These are phyloP conservation scores for Sporisorium scitamineum DNA, from an alignment of 1,284 basidiomycete genomes.

Conservation along the genomic window DNA sequence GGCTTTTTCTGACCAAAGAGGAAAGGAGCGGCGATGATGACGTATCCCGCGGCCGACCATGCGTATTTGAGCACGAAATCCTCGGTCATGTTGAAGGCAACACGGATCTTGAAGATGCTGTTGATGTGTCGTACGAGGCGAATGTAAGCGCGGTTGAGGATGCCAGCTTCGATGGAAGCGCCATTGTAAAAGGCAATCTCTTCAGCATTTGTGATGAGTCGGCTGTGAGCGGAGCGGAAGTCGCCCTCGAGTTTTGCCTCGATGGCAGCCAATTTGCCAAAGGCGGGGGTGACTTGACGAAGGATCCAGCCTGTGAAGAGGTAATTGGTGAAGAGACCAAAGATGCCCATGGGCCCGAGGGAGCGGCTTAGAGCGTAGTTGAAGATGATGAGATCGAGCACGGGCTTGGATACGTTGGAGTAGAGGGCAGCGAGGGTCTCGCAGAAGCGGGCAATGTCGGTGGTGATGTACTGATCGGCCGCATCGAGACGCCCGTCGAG, in stretches of 20 bases:
- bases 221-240: constrained; percentile 86
- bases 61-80: constrained; percentile 69
- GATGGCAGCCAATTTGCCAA: constrained; percentile 88
- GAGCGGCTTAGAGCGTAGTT: constrained; percentile 89
- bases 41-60: constrained; percentile 68
- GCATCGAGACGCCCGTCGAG: constrained; percentile 66
- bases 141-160: constrained; percentile 83
- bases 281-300: constrained; percentile 87
- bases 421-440: constrained; percentile 89
- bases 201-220: constrained; percentile 90
- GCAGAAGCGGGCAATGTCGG: constrained; percentile 91
- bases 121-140: constrained; percentile 88
- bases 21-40: constrained; percentile 67
- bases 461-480: constrained; percentile 79
- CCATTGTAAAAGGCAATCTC: constrained; percentile 98
- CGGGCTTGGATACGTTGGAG: constrained; percentile 77
- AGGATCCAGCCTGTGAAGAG: constrained; percentile 85
- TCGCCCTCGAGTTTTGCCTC: constrained; percentile 88
- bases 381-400: constrained; percentile 91
- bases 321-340: constrained; percentile 85
- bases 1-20: constrained; percentile 58
- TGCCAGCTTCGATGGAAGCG: constrained; percentile 83
- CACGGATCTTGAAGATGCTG: constrained; percentile 84
- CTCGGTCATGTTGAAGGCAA: constrained; percentile 67
- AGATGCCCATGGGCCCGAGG: constrained; percentile 80